These are phyloP conservation scores for Mallotus nudiflorus DNA, from an alignment of 345 rosid species.

Conservation along the genomic window DNA sequence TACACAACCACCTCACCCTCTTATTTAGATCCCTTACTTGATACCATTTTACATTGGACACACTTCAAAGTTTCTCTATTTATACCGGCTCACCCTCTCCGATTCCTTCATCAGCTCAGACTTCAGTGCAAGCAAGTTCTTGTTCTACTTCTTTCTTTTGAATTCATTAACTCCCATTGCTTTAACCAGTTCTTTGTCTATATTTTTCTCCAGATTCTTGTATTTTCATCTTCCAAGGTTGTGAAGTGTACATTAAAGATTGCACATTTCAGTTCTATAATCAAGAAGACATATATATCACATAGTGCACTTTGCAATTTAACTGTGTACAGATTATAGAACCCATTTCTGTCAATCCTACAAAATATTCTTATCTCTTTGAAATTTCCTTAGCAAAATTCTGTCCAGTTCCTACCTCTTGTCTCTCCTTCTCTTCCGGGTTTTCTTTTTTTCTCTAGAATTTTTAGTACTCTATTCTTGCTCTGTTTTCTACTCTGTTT, in stretches of 20 bases:
- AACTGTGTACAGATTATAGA: too few species aligned
- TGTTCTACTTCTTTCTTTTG: not conserved
- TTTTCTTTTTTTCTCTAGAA: not conserved
- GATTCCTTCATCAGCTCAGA: not conserved
- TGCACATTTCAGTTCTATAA: too few species aligned
- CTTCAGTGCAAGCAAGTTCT: constrained; percentile 3
- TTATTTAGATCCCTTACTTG: constrained; percentile 1
- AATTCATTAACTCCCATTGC: too few species aligned
- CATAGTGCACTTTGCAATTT: too few species aligned
- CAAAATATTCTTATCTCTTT: too few species aligned
- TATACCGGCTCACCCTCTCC: not conserved
- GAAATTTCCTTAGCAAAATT: too few species aligned
- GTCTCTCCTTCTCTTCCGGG: not conserved
- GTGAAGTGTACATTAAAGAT: too few species aligned
- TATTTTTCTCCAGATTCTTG: not conserved
- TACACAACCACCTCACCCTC: constrained; percentile 6
- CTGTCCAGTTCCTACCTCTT: too few species aligned
- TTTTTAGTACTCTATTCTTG: not conserved
- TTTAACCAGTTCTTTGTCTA: not conserved
- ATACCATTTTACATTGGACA: constrained; percentile 11
- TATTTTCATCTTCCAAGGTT: not conserved
- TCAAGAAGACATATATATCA: too few species aligned
- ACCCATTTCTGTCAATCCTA: too few species aligned
- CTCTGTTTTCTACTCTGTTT: constrained; percentile 14
- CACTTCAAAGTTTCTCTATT: constrained; percentile 13